phyloP scores from a whole-genome alignment of 2,329 filamentous ascomycete genomes.

The Paecilomyces fulvus region DNA sequence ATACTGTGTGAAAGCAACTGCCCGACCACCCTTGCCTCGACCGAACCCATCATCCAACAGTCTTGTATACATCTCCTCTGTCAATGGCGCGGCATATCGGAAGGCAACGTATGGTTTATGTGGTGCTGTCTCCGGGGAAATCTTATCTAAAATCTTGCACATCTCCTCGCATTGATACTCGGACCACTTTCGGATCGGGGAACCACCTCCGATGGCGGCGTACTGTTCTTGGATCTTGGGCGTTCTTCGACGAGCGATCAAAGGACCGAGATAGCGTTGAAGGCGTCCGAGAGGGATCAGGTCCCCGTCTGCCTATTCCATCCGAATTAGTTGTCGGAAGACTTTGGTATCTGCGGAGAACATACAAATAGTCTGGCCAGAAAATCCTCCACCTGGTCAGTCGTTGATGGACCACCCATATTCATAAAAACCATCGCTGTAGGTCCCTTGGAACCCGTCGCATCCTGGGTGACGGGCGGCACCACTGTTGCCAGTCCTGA shows the following conservation, averaged over 20 bases:
- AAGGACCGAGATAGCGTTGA: conserved; percentile 80
- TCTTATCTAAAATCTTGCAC: conserved; percentile 91
- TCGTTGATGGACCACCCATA: conserved; percentile 91
- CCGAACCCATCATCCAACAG: conserved; percentile 86
- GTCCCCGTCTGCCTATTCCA: conserved; percentile 71
- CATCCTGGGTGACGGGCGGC: conserved; percentile 73
- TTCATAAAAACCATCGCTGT: conserved; percentile 99
- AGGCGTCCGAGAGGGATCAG: conserved; percentile 90
- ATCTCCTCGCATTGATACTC: conserved; percentile 90
- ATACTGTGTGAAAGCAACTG: conserved; percentile 96
- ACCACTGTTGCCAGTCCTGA: conserved; percentile 50
- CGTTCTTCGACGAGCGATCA: conserved; percentile 78
- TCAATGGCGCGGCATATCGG: conserved; percentile 86
- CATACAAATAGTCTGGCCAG: conserved; percentile 84
- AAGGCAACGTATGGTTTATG: conserved; percentile 98
- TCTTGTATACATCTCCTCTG: conserved; percentile 82
- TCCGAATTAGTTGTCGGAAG: conserved; percentile 4
- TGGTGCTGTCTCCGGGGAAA: conserved; percentile 85
- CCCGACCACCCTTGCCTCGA: conserved; percentile 77
- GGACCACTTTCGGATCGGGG: conserved; percentile 95
- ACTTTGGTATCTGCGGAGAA: conserved; percentile 14
- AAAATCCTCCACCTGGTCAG: conserved; percentile 80
- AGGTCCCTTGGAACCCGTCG: conserved; percentile 62
- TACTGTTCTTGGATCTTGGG: conserved; percentile 98
- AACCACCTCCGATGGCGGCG: conserved; percentile 89